Evolutionary conservation across 225 moss, liverwort and hornwort species (phyloP).

Genomic region (Polytrichum commune): DNA sequence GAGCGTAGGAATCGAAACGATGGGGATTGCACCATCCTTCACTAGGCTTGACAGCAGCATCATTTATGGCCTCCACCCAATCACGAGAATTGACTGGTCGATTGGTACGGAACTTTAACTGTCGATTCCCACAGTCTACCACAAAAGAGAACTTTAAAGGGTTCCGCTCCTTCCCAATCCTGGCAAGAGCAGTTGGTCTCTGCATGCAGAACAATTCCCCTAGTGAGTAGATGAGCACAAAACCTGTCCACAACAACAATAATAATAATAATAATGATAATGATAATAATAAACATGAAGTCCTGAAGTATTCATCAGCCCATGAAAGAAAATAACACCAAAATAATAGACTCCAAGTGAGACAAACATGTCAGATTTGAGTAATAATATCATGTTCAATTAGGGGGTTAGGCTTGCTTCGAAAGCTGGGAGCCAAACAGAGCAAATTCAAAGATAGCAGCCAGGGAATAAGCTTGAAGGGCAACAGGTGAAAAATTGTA

Average conservation of each 20-base stretch:
- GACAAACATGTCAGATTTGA: too few relatives aligned
- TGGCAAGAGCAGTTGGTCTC: conserved; percentile 27
- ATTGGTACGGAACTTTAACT: conserved; percentile 36
- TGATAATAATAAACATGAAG: too few relatives aligned
- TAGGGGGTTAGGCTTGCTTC: too few relatives aligned
- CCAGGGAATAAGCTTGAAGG: background rate
- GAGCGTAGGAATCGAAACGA: conserved; percentile 44
- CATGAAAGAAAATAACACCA: too few relatives aligned
- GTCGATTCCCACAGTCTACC: conserved; percentile 44
- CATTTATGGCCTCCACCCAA: conserved; percentile 49
- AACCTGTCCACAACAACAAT: too few relatives aligned
- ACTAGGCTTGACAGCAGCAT: conserved; percentile 31
- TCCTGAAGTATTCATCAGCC: too few relatives aligned
- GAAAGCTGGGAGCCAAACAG: too few relatives aligned
- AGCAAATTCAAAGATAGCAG: too few relatives aligned
- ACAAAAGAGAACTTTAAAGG: conserved; percentile 41
- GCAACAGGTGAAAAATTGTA: background rate
- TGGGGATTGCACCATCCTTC: conserved; percentile 53
- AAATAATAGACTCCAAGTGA: too few relatives aligned
- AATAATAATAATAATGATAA: too few relatives aligned
- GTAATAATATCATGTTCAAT: too few relatives aligned
- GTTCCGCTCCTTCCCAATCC: conserved; percentile 37
- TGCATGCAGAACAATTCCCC: conserved; percentile 14
- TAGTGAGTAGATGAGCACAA: background rate
- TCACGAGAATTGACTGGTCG: conserved; percentile 41